Percentiles rank a stretch among this genome's conserved stretches.
These are phyloP conservation scores for Hanseniaspora vineae DNA, from an alignment of 805 yeast species.

Conservation along the genomic window DNA sequence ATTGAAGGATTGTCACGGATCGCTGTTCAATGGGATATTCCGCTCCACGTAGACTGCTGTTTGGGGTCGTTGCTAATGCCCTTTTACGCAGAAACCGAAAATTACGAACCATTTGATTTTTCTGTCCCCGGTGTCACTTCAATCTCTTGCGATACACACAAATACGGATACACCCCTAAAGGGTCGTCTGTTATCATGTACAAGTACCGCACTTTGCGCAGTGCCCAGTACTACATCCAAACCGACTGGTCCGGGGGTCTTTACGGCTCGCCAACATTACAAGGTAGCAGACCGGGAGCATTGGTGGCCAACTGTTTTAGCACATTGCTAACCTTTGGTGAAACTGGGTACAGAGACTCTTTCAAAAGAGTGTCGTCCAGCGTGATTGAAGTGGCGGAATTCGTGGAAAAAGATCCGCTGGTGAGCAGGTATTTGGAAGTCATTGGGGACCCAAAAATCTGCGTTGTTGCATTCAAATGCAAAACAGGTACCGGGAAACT, in stretches of 20 bases:
- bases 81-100: background rate
- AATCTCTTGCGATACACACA: constrained; percentile 98
- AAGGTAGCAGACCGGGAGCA: constrained; percentile 97
- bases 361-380: constrained; percentile 57
- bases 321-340: constrained; percentile 70
- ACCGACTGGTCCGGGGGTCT: constrained; percentile 90
- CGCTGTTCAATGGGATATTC: constrained; percentile 46
- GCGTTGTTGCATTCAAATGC: constrained; percentile 54
- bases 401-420: constrained; percentile 16
- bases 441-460: constrained; percentile 74
- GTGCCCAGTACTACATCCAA: constrained; percentile 71
- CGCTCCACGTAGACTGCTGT: constrained; percentile 93
- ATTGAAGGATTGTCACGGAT: constrained; percentile 56
- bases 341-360: constrained; percentile 61
- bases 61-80: constrained; percentile 79
- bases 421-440: constrained; percentile 42
- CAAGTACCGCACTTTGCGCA: constrained; percentile 51
- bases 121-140: constrained; percentile 88
- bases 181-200: constrained; percentile 93
- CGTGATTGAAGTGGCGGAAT: constrained; percentile 41
- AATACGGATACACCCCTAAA: constrained; percentile 96
- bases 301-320: constrained; percentile 98
- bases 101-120: constrained; percentile 55
- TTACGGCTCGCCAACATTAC: constrained; percentile 92
- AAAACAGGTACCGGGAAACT: background rate